A percentile compares a stretch with the other conserved stretches of the same genome.
phyloP scores from a whole-genome alignment of 768 basidiomycete species.

The Chlorophyllum brunneum region DNA sequence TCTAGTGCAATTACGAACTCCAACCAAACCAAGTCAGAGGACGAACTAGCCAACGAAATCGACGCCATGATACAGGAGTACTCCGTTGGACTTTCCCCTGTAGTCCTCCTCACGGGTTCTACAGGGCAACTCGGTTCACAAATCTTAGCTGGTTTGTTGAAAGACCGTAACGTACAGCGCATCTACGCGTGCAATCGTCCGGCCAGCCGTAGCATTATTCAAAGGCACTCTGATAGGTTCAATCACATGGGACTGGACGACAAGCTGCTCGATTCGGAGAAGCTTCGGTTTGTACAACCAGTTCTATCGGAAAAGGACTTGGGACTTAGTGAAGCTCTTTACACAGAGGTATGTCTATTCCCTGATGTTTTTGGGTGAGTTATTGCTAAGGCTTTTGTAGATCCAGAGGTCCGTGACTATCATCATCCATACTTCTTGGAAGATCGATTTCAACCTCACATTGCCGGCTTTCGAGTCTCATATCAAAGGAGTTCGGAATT shows the following conservation, averaged over 20 bases:
- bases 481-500: conserved; percentile 40
- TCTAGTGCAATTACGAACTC: conserved; percentile 11
- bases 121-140: conserved; percentile 36
- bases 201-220: conserved; percentile 2
- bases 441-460: conserved; percentile 41
- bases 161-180: conserved; percentile 17
- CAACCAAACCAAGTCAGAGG: background rate
- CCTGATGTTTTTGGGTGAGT: conserved; percentile 14
- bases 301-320: conserved; percentile 24
- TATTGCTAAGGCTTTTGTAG: conserved; percentile 20
- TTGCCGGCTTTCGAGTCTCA: conserved; percentile 48
- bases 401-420: conserved; percentile 27
- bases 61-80: conserved; percentile 39
- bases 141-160: conserved; percentile 25
- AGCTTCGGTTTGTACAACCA: conserved; percentile 31
- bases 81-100: conserved; percentile 15
- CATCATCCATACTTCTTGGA: conserved; percentile 42
- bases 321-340: conserved; percentile 23
- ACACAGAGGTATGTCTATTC: conserved; percentile 18
- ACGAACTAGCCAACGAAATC: conserved; percentile 21
- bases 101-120: conserved; percentile 36
- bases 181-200: conserved; percentile 32
- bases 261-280: conserved; percentile 22
- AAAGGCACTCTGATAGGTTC: conserved; percentile 26
- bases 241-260: conserved; percentile 26